phyloP scores from a whole-genome alignment of 257 asterid species.

The Ophiorrhiza pumila region DNA sequence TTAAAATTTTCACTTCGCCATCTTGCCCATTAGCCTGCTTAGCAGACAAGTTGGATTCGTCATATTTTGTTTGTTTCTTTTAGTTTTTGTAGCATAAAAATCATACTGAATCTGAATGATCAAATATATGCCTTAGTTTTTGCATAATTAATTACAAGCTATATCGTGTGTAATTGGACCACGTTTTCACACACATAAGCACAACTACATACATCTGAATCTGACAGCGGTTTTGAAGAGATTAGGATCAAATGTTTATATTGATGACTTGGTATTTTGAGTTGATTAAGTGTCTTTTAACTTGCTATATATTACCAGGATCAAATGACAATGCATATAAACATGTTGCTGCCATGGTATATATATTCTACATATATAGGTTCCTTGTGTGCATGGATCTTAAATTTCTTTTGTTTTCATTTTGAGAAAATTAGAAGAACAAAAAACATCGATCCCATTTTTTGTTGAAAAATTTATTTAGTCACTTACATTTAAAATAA shows the following conservation, averaged over 20 bases:
- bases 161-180: neutral
- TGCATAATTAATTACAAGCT: neutral
- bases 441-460: too few relatives aligned
- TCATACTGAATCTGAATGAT: neutral
- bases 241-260: neutral
- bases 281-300: too few relatives aligned
- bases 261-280: neutral
- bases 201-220: neutral
- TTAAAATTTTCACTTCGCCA: slow-evolving; percentile 4
- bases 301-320: too few relatives aligned
- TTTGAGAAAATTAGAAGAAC: too few relatives aligned
- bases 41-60: neutral
- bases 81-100: neutral
- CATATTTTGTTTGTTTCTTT: neutral
- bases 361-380: too few relatives aligned
- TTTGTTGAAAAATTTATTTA: too few relatives aligned
- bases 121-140: neutral
- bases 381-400: too few relatives aligned
- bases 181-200: neutral
- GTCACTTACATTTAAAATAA: too few relatives aligned
- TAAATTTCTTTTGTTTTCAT: too few relatives aligned
- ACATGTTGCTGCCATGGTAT: too few relatives aligned
- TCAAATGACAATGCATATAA: too few relatives aligned
- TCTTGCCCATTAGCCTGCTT: neutral
- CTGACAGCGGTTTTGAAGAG: neutral